Base-by-base conservation (phyloP, 2,329 filamentous ascomycete species). In the Gaeumannomyces tritici region DNA sequence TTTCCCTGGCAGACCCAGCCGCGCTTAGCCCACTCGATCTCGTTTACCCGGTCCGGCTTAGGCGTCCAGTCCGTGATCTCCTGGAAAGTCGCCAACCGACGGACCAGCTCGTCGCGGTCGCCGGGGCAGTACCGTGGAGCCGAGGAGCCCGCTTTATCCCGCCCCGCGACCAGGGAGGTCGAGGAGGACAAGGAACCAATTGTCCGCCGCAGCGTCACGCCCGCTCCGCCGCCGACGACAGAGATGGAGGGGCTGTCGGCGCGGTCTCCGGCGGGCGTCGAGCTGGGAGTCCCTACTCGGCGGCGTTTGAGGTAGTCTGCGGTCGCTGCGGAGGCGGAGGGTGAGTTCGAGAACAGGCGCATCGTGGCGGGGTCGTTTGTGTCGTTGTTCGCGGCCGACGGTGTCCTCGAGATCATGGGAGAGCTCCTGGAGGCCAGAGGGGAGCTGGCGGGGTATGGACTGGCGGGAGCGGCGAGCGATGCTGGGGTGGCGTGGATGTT, bases 31-130 rank as follows among this genome's bases (percentile, higher is more conserved):
- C 95, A 99, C 73, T 92, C 89, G 9, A 97, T 87, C 75, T 98
- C 95, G 71, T 86, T 91, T 68, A 98, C 87, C 42, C 80, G 81
- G 61, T 93, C 85, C 0, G 95, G 93, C 73, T 98, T 98, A 0
- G 91, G 89, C n/a, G 90, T 89, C 93, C 93, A 99, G 72, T 89
- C 85, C 62, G 91, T 95, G 59, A 98, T 87, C 67, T 93, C 91
- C 70, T 93, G 89, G 71, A 96, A 99, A 0, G 91, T 96, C 64
- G 89, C 89, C 31, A 99, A 80, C 28, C 95, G 81, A 68, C 83
- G 85, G 13, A 98, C 80, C 65, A 98, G 92, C 67, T 91, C 86
- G 54, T 87, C 85, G 61, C 95, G 89, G 72, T 95, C 93, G 77
- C 88, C 90, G 0, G 95, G 93, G 62, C 90, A 89, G 76, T 95